Evolutionary conservation across 2,329 filamentous ascomycete species (phyloP).

Genomic region (Colletotrichum navitas): DNA sequence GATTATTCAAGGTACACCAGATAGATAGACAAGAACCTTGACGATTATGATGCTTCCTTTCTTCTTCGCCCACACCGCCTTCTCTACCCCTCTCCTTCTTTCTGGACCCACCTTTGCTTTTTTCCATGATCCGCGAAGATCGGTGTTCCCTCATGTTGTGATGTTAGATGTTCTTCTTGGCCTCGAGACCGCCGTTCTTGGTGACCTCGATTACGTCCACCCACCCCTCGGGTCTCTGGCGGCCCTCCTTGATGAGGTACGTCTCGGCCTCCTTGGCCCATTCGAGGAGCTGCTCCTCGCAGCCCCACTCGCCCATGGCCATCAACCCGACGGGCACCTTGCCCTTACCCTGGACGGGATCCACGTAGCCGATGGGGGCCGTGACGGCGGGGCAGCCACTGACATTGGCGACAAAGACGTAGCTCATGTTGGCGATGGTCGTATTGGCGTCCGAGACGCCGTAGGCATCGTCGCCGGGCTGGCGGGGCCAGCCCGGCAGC

Average conservation of each 20-base stretch:
- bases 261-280: slow-evolving; percentile 70
- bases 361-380: slow-evolving; percentile 80
- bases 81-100: neutral
- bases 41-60: neutral
- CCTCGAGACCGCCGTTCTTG: slow-evolving; percentile 40
- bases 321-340: slow-evolving; percentile 71
- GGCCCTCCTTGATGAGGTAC: slow-evolving; percentile 66
- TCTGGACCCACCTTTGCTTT: too few relatives aligned
- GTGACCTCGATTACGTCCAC: slow-evolving; percentile 65
- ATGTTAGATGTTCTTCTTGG: slow-evolving; percentile 33
- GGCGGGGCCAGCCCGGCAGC: slow-evolving; percentile 78
- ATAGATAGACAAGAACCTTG: too few relatives aligned
- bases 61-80: too few relatives aligned
- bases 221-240: slow-evolving; percentile 67
- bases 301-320: slow-evolving; percentile 76
- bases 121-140: neutral
- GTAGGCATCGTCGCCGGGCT: slow-evolving; percentile 70
- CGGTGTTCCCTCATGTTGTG: neutral
- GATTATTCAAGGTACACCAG: too few relatives aligned
- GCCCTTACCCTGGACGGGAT: slow-evolving; percentile 68
- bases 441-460: slow-evolving; percentile 81
- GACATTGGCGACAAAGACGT: slow-evolving; percentile 87
- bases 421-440: slow-evolving; percentile 84
- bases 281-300: slow-evolving; percentile 71
- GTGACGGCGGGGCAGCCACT: slow-evolving; percentile 81